phyloP scores from a whole-genome alignment of 257 asterid genomes.

The Solanum appendiculatum region DNA sequence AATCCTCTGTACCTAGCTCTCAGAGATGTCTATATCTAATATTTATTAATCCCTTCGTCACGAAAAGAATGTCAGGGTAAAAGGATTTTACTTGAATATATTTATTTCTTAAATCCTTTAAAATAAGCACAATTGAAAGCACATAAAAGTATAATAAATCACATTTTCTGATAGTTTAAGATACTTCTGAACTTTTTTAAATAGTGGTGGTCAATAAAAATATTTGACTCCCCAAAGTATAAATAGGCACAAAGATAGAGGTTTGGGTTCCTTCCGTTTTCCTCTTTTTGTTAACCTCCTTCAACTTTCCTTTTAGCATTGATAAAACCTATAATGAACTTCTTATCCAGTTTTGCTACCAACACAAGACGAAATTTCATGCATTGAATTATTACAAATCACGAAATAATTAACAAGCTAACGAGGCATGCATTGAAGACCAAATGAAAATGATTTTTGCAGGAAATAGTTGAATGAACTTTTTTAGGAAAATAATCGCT shows the following conservation, averaged over 20 bases:
- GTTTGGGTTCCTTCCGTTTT: not conserved
- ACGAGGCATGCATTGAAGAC: not conserved
- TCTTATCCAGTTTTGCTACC: not conserved
- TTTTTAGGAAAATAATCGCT: not conserved
- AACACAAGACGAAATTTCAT: not conserved
- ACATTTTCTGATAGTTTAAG: not conserved
- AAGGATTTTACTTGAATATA: not conserved
- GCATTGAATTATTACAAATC: not conserved
- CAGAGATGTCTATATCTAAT: not conserved
- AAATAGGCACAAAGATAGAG: not conserved
- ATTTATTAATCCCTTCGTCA: not conserved
- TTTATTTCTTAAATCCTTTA: not conserved
- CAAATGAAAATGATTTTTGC: not conserved
- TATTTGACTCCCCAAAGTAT: not conserved
- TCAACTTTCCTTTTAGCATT: not conserved
- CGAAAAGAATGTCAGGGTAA: not conserved
- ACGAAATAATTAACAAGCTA: not conserved
- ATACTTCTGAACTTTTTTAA: not conserved
- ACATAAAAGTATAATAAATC: not conserved
- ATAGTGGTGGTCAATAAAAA: not conserved
- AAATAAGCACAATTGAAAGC: not conserved
- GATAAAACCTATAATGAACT: not conserved
- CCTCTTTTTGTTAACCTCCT: not conserved
- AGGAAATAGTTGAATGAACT: not conserved
- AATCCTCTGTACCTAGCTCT: not conserved